Evolutionary conservation across 2,329 filamentous ascomycete species (phyloP).

Genomic region (Botryotinia convoluta): DNA sequence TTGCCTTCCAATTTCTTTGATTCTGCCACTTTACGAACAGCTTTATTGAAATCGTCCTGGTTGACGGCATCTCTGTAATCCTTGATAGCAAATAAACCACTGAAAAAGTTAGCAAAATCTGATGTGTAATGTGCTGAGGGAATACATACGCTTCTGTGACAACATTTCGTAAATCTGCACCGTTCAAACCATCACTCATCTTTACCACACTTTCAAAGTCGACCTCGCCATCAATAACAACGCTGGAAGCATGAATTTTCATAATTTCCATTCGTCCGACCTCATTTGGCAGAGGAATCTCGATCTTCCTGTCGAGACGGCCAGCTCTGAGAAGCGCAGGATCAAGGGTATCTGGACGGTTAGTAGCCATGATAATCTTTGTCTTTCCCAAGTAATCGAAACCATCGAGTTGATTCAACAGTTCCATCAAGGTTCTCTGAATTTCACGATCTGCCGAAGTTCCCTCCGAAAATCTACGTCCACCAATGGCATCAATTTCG

Average conservation of each 20-base stretch:
- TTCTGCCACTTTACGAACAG: constrained; percentile 94
- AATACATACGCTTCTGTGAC: constrained; percentile 91
- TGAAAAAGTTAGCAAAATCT: constrained; percentile 40
- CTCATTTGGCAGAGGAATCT: constrained; percentile 96
- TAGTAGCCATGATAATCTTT: constrained; percentile 99
- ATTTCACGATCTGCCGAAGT: constrained; percentile 98
- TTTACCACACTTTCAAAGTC: constrained; percentile 99
- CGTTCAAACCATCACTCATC: constrained; percentile 98
- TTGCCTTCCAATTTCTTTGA: constrained; percentile 98
- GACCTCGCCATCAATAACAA: constrained; percentile 88
- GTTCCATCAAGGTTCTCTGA: constrained; percentile 96
- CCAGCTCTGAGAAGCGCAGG: constrained; percentile 89
- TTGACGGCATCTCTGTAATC: constrained; percentile 94
- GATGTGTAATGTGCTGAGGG: background rate
- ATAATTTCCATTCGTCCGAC: constrained; percentile 93
- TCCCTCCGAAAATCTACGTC: constrained; percentile 92
- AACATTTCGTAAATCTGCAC: constrained; percentile 94
- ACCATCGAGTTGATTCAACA: constrained; percentile 96
- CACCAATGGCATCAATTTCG: constrained; percentile 98
- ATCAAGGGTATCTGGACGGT: constrained; percentile 93
- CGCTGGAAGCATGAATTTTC: constrained; percentile 90
- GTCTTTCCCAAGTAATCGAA: constrained; percentile 99
- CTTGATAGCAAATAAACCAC: constrained; percentile 96
- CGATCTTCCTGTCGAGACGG: constrained; percentile 94
- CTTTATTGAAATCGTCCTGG: constrained; percentile 99